Percentiles rank a stretch among this genome's conserved stretches.
Conservation (phyloP, 2,329 filamentous ascomycete species). For the Dactylellina drechsleri region DNA sequence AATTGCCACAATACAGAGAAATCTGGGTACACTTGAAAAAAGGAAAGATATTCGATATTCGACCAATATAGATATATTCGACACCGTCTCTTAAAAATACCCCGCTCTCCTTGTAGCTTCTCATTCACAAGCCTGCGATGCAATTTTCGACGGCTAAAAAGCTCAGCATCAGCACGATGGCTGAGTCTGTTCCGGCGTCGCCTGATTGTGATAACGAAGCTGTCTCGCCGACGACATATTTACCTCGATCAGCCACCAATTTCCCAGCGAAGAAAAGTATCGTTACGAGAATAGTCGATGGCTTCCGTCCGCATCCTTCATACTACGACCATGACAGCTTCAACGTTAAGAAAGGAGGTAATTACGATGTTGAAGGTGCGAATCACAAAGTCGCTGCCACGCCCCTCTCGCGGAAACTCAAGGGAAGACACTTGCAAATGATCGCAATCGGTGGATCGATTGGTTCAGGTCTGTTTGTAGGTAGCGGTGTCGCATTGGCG, state of each 20-base stretch:
- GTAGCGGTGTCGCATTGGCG: conserved; percentile 76
- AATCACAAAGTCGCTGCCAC: conserved; percentile 64
- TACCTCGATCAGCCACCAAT: conserved; percentile 11
- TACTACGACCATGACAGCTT: conserved; percentile 34
- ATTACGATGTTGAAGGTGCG: conserved; percentile 57
- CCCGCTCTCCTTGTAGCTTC: too few species aligned
- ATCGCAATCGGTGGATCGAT: conserved; percentile 96
- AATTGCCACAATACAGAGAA: conserved; percentile 1
- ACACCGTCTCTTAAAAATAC: too few species aligned
- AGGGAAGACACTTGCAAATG: conserved; percentile 91
- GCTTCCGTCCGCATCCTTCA: conserved; percentile 46
- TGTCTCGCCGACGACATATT: conserved; percentile 42
- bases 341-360: conserved; percentile 33
- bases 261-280: conserved; percentile 16
- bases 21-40: neutral
- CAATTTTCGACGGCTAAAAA: conserved; percentile 32
- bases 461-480: conserved; percentile 86
- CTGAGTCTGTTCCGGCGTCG: conserved; percentile 37
- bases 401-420: conserved; percentile 78
- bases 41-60: too few species aligned
- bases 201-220: conserved; percentile 29
- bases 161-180: conserved; percentile 53
- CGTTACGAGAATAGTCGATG: conserved; percentile 21
- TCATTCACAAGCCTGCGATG: conserved; percentile 4
- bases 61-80: too few species aligned